These are phyloP conservation scores for Citrus trifoliata DNA, from an alignment of 345 rosid species.

Conservation along the genomic window DNA sequence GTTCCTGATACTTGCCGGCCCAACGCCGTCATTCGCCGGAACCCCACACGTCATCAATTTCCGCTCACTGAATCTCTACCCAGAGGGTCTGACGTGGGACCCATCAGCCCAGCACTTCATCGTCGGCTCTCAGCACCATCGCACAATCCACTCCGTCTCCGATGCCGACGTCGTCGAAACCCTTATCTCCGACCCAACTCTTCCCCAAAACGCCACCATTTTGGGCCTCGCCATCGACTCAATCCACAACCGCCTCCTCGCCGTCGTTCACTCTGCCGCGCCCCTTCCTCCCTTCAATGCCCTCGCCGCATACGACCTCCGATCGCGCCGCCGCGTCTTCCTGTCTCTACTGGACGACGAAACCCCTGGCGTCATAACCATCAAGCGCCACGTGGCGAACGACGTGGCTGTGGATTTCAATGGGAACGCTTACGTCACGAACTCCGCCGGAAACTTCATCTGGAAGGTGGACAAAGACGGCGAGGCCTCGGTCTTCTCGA, in stretches of 20 bases:
- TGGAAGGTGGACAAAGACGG: conserved; percentile 76
- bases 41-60: conserved; percentile 57
- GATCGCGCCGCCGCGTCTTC: conserved; percentile 34
- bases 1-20: conserved; percentile 4
- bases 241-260: conserved; percentile 59
- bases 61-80: conserved; percentile 67
- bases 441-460: conserved; percentile 74
- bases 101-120: conserved; percentile 69
- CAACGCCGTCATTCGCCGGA: conserved; percentile 24
- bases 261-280: conserved; percentile 33
- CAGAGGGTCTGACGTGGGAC: conserved; percentile 76
- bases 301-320: conserved; percentile 85
- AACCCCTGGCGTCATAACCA: conserved; percentile 15
- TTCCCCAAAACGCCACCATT: conserved; percentile 61
- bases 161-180: conserved; percentile 72
- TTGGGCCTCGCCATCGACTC: conserved; percentile 62
- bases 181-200: conserved; percentile 48
- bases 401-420: conserved; percentile 70
- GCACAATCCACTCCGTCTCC: conserved; percentile 65
- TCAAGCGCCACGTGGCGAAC: conserved; percentile 41
- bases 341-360: conserved; percentile 28
- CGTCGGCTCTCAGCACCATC: conserved; percentile 65
- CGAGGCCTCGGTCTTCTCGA: conserved; percentile 64
- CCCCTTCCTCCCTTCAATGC: conserved; percentile 79
- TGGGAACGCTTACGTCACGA: conserved; percentile 85